These are phyloP conservation scores for Entrophospora sp. DNA, from an alignment of 192 early-diverging fungal species.

Conservation along the genomic window DNA sequence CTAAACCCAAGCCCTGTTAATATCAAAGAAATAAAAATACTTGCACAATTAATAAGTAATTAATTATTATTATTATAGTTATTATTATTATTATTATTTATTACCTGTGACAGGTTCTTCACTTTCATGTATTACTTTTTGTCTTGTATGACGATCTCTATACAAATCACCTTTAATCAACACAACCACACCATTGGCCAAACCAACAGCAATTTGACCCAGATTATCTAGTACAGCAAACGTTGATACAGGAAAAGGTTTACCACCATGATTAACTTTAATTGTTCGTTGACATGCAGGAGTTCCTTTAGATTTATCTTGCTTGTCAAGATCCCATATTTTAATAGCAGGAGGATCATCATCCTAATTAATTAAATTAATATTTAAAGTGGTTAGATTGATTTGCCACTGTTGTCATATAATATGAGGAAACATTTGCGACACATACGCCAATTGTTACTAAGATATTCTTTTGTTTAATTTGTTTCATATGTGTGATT, in stretches of 20 bases:
- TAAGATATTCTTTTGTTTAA: slow-evolving; percentile 70
- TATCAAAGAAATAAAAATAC: too few relatives aligned
- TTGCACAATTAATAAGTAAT: too few relatives aligned
- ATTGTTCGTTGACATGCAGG: slow-evolving; percentile 55
- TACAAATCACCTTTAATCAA: slow-evolving; percentile 75
- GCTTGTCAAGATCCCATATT: slow-evolving; percentile 77
- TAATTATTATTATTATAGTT: background rate
- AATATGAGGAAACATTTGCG: too few relatives aligned
- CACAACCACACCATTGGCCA: slow-evolving; percentile 87
- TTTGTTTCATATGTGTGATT: slow-evolving; percentile 75
- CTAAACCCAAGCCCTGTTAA: slow-evolving; percentile 71
- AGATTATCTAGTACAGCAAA: slow-evolving; percentile 69
- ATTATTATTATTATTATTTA: slow-evolving; percentile 21
- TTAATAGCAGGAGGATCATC: slow-evolving; percentile 57
- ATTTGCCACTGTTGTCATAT: too few relatives aligned
- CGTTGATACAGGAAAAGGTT: slow-evolving; percentile 61
- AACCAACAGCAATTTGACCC: slow-evolving; percentile 83
- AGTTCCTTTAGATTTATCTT: slow-evolving; percentile 31
- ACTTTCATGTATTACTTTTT: slow-evolving; percentile 75
- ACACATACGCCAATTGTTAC: slow-evolving; percentile 67
- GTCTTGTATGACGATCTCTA: slow-evolving; percentile 66
- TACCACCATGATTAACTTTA: slow-evolving; percentile 56
- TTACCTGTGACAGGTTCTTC: slow-evolving; percentile 78
- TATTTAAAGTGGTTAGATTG: too few relatives aligned
- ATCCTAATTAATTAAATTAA: slow-evolving; percentile 37